Evolutionary conservation across 2,329 filamentous ascomycete species (phyloP), one percentile per base, ranked within the genome.

Genomic region (Claviceps paspali): DNA sequence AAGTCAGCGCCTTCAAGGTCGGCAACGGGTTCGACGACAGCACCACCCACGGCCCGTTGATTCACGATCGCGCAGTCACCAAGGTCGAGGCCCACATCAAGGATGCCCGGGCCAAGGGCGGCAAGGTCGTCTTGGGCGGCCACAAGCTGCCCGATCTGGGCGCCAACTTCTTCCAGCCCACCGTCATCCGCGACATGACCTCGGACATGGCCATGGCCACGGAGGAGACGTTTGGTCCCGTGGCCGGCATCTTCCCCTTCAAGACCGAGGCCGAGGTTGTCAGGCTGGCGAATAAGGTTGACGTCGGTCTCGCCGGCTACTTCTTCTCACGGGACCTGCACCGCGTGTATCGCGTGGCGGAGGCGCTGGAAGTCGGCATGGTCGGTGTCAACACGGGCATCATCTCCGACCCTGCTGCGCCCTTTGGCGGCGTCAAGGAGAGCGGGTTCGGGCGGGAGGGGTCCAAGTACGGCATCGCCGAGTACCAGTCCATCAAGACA

Each of bases 171-270:
- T 94, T 81, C 63, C 73, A 86, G 51, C 85, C 84, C 3, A 96
- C 91, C 0, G 82, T 96, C 29, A 75, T 98, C 42, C 79, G 82
- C 8, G 82, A 82, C 44, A 88, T 94, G 79, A 93, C 69, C 9
- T 65, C 70, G 40, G 76, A 87, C 29, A 96, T 96, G 91, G 69
- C 73, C 41, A 70, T 96, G 47, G 79, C 83, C 4, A 65, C 65
- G 2, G 88, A 96, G 59, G 91, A 98, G 66, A 98, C 88, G 0
- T 98, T 98, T 54, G 91, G 91, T 0, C 91, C 91, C 3, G 82
- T 96, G 0, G 88, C 87, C 0, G 88, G 82, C 1, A 61, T 96
- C 11, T 95, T 95, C 65, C 71, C 77, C 34, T 98, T 96, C 53
- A 73, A 83, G 33, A 85, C 79, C 0, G 91, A 96, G 61, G 78